phyloP scores from a whole-genome alignment of 192 early-diverging fungal genomes.

The Nowakowskiella sp. region DNA sequence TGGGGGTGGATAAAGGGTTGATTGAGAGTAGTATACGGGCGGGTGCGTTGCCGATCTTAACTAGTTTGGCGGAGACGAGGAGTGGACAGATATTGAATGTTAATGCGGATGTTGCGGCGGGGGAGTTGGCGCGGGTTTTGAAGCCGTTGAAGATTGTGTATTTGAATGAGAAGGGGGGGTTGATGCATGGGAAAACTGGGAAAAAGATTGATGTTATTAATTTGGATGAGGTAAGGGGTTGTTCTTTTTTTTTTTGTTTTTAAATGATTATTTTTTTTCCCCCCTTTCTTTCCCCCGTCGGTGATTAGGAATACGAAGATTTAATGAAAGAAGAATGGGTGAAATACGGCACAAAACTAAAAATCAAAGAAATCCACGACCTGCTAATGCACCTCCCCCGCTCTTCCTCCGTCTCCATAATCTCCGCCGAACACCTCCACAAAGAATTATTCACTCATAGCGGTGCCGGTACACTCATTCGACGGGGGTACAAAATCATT shows the following conservation, averaged over 20 bases:
- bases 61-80: conserved; percentile 90
- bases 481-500: conserved; percentile 87
- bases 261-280: conserved; percentile 4
- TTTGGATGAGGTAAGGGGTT: conserved; percentile 74
- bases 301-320: conserved; percentile 83
- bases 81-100: conserved; percentile 96
- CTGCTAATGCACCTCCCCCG: conserved; percentile 90
- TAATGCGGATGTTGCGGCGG: conserved; percentile 97
- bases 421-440: conserved; percentile 95
- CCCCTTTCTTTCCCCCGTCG: background rate
- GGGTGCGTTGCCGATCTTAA: conserved; percentile 92
- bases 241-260: conserved; percentile 7
- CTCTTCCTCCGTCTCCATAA: conserved; percentile 98
- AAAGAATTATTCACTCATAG: conserved; percentile 98
- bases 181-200: conserved; percentile 88
- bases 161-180: conserved; percentile 94
- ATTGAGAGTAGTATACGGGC: conserved; percentile 91
- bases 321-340: conserved; percentile 95
- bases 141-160: conserved; percentile 98
- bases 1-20: conserved; percentile 80
- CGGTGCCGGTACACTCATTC: conserved; percentile 95
- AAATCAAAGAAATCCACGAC: conserved; percentile 96
- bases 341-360: conserved; percentile 94
- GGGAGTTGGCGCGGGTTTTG: conserved; percentile 89
- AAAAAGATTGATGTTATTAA: conserved; percentile 97